phyloP scores from a whole-genome alignment of 495 filamentous ascomycete genomes.

The Echria macrotheca region DNA sequence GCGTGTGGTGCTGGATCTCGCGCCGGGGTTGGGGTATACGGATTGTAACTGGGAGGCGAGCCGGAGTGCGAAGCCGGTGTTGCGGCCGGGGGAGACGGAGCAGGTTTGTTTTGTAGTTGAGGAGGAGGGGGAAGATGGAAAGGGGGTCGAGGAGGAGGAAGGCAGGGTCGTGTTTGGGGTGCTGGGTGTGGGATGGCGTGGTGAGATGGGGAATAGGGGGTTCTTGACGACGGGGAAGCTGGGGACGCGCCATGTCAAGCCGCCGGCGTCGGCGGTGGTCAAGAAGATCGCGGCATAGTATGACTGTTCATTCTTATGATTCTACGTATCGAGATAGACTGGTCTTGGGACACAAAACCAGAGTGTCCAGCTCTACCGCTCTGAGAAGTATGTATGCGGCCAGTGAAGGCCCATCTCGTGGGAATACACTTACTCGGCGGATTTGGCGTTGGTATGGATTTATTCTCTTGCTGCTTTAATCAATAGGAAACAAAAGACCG shows the following conservation, averaged over 20 bases:
- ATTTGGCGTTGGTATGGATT: too few species aligned
- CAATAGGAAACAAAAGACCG: too few species aligned
- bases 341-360: too few species aligned
- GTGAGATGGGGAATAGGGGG: conserved; percentile 83
- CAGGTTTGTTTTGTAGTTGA: conserved; percentile 88
- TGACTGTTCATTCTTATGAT: too few species aligned
- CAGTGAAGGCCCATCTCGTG: too few species aligned
- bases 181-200: conserved; percentile 80
- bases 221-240: conserved; percentile 83
- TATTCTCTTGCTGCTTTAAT: too few species aligned
- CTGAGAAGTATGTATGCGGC: too few species aligned
- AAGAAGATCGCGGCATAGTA: not conserved
- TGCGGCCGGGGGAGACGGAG: conserved; percentile 80
- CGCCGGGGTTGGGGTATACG: conserved; percentile 39
- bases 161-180: conserved; percentile 69
- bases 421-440: too few species aligned
- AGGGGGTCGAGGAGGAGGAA: conserved; percentile 40
- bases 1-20: conserved; percentile 46
- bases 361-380: too few species aligned
- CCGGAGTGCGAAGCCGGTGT: conserved; percentile 49
- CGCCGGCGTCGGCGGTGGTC: too few species aligned
- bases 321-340: too few species aligned
- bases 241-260: conserved; percentile 40
- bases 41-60: conserved; percentile 48
- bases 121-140: conserved; percentile 51